Evolutionary conservation across 106 monocot species (phyloP).

Genomic region (Acorus gramineus): DNA sequence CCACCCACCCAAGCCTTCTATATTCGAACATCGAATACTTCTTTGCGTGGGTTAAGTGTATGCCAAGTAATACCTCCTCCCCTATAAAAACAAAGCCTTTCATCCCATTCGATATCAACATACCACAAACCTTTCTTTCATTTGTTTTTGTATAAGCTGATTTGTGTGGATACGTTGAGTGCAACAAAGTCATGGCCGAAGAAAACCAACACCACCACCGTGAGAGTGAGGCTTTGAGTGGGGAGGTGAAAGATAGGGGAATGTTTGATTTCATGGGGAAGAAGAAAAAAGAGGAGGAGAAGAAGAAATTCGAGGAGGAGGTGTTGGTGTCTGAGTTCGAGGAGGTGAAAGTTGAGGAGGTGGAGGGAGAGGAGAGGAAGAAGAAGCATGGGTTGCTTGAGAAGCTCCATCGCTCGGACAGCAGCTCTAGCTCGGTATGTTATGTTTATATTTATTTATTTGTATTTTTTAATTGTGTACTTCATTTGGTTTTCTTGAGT

Average conservation of each 20-base stretch:
- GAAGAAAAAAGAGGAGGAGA: constrained; percentile 25
- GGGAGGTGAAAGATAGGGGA: constrained; percentile 50
- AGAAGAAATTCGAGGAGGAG: constrained; percentile 3
- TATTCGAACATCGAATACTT: too few relatives aligned
- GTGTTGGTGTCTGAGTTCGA: constrained; percentile 19
- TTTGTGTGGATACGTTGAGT: too few relatives aligned
- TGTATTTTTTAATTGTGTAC: neutral
- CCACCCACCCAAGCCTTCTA: too few relatives aligned
- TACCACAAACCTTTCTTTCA: too few relatives aligned
- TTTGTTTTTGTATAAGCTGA: too few relatives aligned
- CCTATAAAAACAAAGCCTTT: too few relatives aligned
- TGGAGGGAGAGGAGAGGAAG: constrained; percentile 15
- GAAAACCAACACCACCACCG: constrained; percentile 9
- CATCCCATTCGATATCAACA: too few relatives aligned
- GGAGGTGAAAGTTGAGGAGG: constrained; percentile 4
- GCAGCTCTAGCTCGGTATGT: constrained; percentile 68
- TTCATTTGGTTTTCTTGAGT: neutral
- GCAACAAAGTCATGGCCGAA: constrained; percentile 24
- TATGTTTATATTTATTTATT: neutral
- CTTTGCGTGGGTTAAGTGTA: too few relatives aligned
- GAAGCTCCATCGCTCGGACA: constrained; percentile 41
- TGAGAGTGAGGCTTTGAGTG: neutral
- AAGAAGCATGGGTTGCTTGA: constrained; percentile 25
- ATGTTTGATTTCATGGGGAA: constrained; percentile 31
- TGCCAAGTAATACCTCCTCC: too few relatives aligned